Base-by-base conservation (phyloP, 23 red algal species). In the Gracilariopsis chorda region DNA sequence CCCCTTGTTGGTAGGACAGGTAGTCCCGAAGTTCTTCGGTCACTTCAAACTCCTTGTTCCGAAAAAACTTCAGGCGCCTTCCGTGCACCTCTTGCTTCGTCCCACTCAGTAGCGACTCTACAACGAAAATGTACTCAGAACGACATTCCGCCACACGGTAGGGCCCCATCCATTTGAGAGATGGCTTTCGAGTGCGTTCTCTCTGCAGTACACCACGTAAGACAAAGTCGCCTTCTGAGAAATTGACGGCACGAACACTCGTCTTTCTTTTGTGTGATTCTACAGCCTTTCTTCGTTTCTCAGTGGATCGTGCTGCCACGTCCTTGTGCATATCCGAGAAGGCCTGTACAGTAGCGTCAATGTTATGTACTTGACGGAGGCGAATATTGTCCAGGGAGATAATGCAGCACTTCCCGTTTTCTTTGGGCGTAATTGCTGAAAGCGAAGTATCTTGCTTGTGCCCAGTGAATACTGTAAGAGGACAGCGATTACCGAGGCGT, bases 71-170 rank as follows among this genome's bases (percentile, higher is more conserved):
- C 13, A 70, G 13, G 13, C 63, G 28, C 28, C 20, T 19, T 17
- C 17, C 63, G 63, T 70, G 63, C 28, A 32, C 63, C 20, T 70
- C 63, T 19, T 24, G 14, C 27, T 14, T 67, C 55, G 39, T 67
- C 0, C 32, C 24, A 0, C 53, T 36, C 7, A 9, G 56, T 57
- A 84, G 28, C 8, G 63, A 28, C 56, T 27, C 27, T 6, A 84
- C 25, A 7, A 36, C 56, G 46, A 84, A 84, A 20, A 84, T 0
- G 40, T 40, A 84, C 14, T 84, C 80, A 27, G 55, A 84, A 10
- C 40, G 11, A 0, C 12, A 12, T 27, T 84, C 39, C 9, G 17
- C 55, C 20, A 84, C 40, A 27, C 56, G 53, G 43, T 68, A 84
- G 17, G 80, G 80, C 8, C 80, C 55, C 52, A 16, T 65, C 80